Base-by-base conservation (phyloP, 169 alveolate species). In the Pseudocohnilembus persalinus region DNA sequence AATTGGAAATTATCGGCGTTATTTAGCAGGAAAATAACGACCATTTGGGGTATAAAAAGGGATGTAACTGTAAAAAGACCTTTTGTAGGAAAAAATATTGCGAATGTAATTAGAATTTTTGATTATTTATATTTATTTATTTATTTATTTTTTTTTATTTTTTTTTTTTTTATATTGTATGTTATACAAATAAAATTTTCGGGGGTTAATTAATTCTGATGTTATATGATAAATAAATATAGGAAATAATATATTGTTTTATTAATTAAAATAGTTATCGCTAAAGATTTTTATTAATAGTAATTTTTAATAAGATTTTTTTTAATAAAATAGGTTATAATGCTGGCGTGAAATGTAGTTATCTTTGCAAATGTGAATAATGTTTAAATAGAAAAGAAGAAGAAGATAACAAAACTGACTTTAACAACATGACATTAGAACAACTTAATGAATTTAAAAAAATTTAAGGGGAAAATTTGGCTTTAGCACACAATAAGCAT, bases 51-150 rank as follows among this genome's bases (percentile, higher is more conserved):
- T 87, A 87, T 76, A 74, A 87, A 31, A 90, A 91, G 72, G 96
- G 96, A 16, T 93, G 96, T 73, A 89, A 90, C 73, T 93, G 96
- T 74, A 91, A 91, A 76, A 91, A 89, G 83, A 77, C 93, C 73
- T 92, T 89, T 11, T 93, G 96, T 63, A 30, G 82, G 27, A 93
- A 93, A 83, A 89, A 89, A 49, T 93, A 93, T 73, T 93, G 96
- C 73, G 96, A 93, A 72, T 93, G 96, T 49, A 49, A 49, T 11
- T 11, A 49, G 68, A 49, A 49, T 11, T 11, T 49, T 11, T 11
- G 4, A 49, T 49, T 49, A 11, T 11, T 11, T 49, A 11, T 4
- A 49, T 11, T 20, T 49, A 49, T 49, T 49, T 11, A 49, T 49
- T 49, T 11, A 11, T 49, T 49, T 4, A 11, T 11, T 49, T 49